Conservation (phyloP, 352 stramenopile species). For the Thraustotheca clavata region DNA sequence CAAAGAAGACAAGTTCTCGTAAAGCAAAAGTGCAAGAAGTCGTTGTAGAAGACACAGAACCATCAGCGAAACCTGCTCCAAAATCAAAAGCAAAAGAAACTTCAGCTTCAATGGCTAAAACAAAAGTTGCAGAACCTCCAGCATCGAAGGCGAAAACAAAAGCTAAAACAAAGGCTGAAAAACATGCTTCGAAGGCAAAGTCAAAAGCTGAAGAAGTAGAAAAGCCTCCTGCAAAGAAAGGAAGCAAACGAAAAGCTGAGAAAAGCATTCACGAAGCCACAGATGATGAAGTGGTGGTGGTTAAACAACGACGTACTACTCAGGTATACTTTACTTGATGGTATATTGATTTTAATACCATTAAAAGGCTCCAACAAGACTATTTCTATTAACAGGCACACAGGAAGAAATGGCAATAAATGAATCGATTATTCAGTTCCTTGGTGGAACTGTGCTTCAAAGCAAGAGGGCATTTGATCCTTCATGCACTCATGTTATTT, state of each 20-base stretch:
- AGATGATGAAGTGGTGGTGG: conserved; percentile 44
- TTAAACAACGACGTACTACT: conserved; percentile 34
- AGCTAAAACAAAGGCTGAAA: not conserved
- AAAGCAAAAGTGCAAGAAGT: not conserved
- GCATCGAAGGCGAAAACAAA: not conserved
- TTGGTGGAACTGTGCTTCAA: conserved; percentile 55
- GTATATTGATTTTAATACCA: not conserved
- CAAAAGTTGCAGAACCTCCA: not conserved
- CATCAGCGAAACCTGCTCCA: not conserved
- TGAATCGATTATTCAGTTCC: conserved; percentile 58
- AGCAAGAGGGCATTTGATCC: conserved; percentile 59
- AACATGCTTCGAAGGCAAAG: no score
- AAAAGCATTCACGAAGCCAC: not conserved
- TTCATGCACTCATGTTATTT: conserved; percentile 78
- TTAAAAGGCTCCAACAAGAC: not conserved
- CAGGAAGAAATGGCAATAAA: conserved; percentile 64
- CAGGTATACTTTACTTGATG: conserved; percentile 8
- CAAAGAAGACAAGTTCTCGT: not conserved
- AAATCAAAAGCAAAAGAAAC: not conserved
- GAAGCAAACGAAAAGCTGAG: not conserved
- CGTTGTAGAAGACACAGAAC: not conserved
- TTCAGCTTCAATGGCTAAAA: not conserved
- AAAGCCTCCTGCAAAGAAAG: not conserved
- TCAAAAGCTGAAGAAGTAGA: not conserved
- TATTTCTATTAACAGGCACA: conserved; percentile 67